Evolutionary conservation across 768 basidiomycete genomes (phyloP), one percentile per base, ranked within the genome.

Genomic region (Russula earlei): DNA sequence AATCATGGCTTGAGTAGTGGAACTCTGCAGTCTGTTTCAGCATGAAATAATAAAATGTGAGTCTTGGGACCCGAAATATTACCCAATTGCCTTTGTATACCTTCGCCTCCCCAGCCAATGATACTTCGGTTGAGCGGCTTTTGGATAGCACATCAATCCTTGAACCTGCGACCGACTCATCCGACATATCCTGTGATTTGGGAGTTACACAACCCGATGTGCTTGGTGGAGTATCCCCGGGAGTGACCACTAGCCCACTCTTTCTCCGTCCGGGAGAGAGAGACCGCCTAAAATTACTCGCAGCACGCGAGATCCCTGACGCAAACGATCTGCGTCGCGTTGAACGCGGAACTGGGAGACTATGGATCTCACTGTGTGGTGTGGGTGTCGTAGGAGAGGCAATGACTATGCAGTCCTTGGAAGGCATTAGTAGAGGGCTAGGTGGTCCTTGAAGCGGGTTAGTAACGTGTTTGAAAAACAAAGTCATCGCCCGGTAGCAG

Each of bases 401-500:
- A 6, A 5, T 20, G 40, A 53, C 27, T 3, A 10, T 19, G 11
- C 8, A 7, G 11, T 42, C 56, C 10, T 34, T 25, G 25, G 45
- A 11, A 40, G 55, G 24, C 6, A n/a, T 38, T 38, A 11, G 6
- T 37, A 20, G 11, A 5, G 52, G 48, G 24, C 49, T 49, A 14
- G 22, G 47, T 10, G 44, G 49, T 19, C 43, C 50, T 20, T 46
- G 44, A 55, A 53, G 57, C 66, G 76, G 75, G 19, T 78, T 80
- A 0, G 84, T 87, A 20, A 85, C 79, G 47, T 83, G 74, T 63
- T 81, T 85, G 60, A 72, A 75, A 67, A 91, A 91, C 8, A 72
- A 74, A 19, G 88, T 85, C 48, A 90, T 84, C 3, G 83, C 83
- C 33, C 88, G 80, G 69, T 83, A 87, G 65, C 87, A 89, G 62